Conservation (phyloP, 1,139 yeast species). For the Taphrina confusa region DNA sequence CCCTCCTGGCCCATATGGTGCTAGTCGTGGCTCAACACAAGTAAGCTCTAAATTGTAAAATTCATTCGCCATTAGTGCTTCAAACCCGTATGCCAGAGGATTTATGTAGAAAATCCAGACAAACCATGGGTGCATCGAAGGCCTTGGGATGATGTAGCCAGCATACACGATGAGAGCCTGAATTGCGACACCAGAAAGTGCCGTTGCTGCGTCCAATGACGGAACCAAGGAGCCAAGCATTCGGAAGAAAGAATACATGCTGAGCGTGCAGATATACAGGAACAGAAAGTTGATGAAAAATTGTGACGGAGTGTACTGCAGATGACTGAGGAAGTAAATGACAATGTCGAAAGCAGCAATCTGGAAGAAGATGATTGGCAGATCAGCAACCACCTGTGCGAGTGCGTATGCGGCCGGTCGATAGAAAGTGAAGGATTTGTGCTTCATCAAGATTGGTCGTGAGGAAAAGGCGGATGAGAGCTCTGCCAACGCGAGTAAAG, state of each 20-base stretch:
- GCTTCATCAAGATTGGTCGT: conserved; percentile 79
- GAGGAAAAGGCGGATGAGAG: conserved; percentile 69
- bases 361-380: conserved; percentile 62
- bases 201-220: conserved; percentile 66
- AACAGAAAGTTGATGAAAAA: conserved; percentile 68
- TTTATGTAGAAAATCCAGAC: conserved; percentile 75
- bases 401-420: conserved; percentile 78
- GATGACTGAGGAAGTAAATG: conserved; percentile 66
- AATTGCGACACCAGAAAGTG: conserved; percentile 66
- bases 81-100: conserved; percentile 70
- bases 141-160: conserved; percentile 73
- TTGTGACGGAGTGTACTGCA: conserved; percentile 64
- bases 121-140: conserved; percentile 65
- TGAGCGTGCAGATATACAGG: conserved; percentile 57
- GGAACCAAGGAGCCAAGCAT: conserved; percentile 66
- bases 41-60: conserved; percentile 52
- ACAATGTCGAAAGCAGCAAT: conserved; percentile 62
- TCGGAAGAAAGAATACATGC: conserved; percentile 73
- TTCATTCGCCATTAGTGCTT: conserved; percentile 67
- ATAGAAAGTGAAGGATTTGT: conserved; percentile 69
- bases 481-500: conserved; percentile 72
- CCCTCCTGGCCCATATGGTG: conserved; percentile 56
- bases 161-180: conserved; percentile 66
- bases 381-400: conserved; percentile 66
- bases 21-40: conserved; percentile 49